Conservation (phyloP, 192 early-diverging fungal genomes). For the Linnemannia schmuckeri region DNA sequence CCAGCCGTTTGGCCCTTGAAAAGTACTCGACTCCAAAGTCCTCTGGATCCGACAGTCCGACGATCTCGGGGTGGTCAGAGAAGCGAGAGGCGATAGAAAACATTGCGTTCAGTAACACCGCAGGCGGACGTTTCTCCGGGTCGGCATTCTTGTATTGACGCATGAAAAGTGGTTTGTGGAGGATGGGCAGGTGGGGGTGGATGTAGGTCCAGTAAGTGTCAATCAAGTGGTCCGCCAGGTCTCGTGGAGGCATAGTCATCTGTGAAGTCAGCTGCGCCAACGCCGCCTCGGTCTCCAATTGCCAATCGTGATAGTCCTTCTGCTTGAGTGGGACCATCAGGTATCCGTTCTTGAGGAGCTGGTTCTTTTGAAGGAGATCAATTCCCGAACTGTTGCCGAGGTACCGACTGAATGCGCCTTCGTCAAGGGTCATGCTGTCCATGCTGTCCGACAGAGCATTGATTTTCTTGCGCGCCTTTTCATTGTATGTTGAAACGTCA, state of each 20-base stretch:
- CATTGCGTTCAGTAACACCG: slow-evolving; percentile 66
- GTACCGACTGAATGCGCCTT: slow-evolving; percentile 76
- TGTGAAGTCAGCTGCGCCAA: slow-evolving; percentile 18
- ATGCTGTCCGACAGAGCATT: slow-evolving; percentile 67
- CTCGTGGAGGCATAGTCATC: slow-evolving; percentile 67
- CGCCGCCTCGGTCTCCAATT: slow-evolving; percentile 19
- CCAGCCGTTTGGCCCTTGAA: slow-evolving; percentile 76
- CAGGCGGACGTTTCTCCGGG: slow-evolving; percentile 48
- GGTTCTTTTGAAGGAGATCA: slow-evolving; percentile 77
- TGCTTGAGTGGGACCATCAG: slow-evolving; percentile 56
- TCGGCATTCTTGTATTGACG: slow-evolving; percentile 52
- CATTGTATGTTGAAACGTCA: slow-evolving; percentile 21
- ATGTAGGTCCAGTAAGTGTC: slow-evolving; percentile 75
- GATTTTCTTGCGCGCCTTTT: slow-evolving; percentile 44
- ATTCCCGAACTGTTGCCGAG: slow-evolving; percentile 82
- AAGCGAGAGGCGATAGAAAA: slow-evolving; percentile 66
- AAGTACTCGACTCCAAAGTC: slow-evolving; percentile 72
- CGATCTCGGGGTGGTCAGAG: slow-evolving; percentile 57
- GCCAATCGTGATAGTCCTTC: slow-evolving; percentile 36
- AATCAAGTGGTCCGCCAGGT: slow-evolving; percentile 72
- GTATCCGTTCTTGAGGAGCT: slow-evolving; percentile 64
- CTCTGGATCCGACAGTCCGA: slow-evolving; percentile 54
- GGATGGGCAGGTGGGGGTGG: slow-evolving; percentile 75
- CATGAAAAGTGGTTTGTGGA: slow-evolving; percentile 69
- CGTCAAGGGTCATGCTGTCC: slow-evolving; percentile 76